phyloP scores from a whole-genome alignment of 2,329 filamentous ascomycete genomes.

The Colletotrichum filicis region DNA sequence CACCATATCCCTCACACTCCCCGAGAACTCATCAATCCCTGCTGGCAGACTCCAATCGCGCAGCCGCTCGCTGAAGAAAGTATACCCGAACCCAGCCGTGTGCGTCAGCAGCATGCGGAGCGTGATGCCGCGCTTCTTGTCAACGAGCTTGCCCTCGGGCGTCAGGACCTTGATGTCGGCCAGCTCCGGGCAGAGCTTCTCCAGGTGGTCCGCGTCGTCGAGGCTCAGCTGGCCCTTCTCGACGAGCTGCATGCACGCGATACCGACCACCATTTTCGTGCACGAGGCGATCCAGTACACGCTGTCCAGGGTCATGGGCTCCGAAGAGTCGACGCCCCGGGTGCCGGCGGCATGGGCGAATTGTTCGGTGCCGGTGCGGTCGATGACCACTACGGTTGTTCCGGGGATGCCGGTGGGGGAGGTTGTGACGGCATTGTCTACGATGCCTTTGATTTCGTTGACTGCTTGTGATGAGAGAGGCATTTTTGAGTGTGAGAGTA shows the following conservation, averaged over 20 bases:
- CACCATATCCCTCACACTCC: constrained; percentile 61
- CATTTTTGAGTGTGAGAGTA: background rate
- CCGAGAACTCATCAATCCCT: constrained; percentile 68
- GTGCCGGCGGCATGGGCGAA: constrained; percentile 61
- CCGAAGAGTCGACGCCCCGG: constrained; percentile 52
- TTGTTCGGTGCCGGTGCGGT: constrained; percentile 56
- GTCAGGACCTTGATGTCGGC: constrained; percentile 57
- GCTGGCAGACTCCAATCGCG: constrained; percentile 58
- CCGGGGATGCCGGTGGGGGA: constrained; percentile 55
- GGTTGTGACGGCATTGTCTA: constrained; percentile 51
- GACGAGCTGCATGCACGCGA: constrained; percentile 68
- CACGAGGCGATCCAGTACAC: constrained; percentile 70
- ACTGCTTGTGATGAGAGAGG: constrained; percentile 17
- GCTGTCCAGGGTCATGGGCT: constrained; percentile 69
- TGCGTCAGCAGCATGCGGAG: constrained; percentile 68
- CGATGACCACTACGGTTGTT: constrained; percentile 57
- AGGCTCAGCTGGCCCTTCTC: constrained; percentile 60
- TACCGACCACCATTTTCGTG: constrained; percentile 64
- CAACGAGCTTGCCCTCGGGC: constrained; percentile 48
- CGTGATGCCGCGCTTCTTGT: constrained; percentile 62
- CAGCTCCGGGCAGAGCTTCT: constrained; percentile 61
- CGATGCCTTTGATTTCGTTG: constrained; percentile 37
- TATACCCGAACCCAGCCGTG: constrained; percentile 67
- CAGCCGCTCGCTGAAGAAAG: constrained; percentile 62
- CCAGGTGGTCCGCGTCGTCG: constrained; percentile 59